A percentile compares a stretch with the other conserved stretches of the same genome.
phyloP scores from a whole-genome alignment of 2,329 filamentous ascomycete species.

The Sporothrix dimorphospora region DNA sequence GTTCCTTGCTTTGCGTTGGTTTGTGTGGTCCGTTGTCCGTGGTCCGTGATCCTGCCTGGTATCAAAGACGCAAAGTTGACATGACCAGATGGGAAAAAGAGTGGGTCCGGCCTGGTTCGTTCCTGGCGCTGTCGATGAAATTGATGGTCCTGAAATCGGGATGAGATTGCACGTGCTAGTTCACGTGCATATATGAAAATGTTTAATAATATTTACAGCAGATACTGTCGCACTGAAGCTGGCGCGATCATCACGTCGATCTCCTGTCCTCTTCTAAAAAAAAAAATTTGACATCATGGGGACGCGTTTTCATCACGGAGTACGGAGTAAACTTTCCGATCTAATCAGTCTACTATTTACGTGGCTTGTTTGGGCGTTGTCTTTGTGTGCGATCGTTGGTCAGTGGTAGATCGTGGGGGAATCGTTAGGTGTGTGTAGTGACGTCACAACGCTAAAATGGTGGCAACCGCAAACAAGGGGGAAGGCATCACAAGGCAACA shows the following conservation, averaged over 20 bases:
- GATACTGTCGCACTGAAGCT: not conserved
- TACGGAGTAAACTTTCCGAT: not conserved
- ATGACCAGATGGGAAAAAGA: not conserved
- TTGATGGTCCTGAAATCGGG: not conserved
- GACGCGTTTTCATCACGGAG: not conserved
- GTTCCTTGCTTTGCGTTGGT: not conserved
- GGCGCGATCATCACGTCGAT: not conserved
- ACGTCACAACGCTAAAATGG: slow-evolving; percentile 1
- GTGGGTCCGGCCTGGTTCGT: not conserved
- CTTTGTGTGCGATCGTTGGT: not conserved
- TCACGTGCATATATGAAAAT: not conserved
- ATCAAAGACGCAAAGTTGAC: slow-evolving; percentile 1
- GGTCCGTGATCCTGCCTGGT: not conserved
- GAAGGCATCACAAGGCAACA: not conserved
- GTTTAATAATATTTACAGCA: not conserved
- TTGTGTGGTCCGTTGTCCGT: not conserved
- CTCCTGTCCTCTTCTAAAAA: not conserved
- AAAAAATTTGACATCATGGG: not conserved
- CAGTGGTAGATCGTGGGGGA: slow-evolving; percentile 1
- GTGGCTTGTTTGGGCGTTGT: not conserved
- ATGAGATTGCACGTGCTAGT: not conserved
- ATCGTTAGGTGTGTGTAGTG: not conserved
- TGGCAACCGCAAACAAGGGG: slow-evolving; percentile 5
- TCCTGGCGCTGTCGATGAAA: not conserved
- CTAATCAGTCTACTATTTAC: not conserved